phyloP scores from a whole-genome alignment of 2,329 filamentous ascomycete genomes.

The Cytospora mali region DNA sequence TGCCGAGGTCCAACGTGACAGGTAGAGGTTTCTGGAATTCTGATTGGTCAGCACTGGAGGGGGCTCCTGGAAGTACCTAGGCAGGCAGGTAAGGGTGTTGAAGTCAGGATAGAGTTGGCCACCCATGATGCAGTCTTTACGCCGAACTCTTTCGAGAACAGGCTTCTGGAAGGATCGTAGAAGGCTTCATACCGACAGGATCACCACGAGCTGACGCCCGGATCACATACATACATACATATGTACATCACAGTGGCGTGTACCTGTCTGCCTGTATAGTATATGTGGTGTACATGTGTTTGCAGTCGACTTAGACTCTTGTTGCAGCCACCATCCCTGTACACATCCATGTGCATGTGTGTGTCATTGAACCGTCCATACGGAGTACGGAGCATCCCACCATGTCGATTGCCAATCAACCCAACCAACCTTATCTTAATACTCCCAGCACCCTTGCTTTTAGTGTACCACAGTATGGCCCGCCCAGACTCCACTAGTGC shows the following conservation, averaged over 20 bases:
- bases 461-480: not conserved
- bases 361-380: too few relatives aligned
- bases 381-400: not conserved
- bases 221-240: not conserved
- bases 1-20: not conserved
- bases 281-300: not conserved
- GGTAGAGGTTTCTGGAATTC: too few relatives aligned
- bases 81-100: not conserved
- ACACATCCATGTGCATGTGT: too few relatives aligned
- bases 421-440: not conserved
- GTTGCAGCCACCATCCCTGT: too few relatives aligned
- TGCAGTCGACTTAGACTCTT: not conserved
- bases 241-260: too few relatives aligned
- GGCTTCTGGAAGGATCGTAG: not conserved
- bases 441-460: conserved; percentile 3
- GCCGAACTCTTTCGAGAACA: not conserved
- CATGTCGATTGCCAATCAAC: conserved; percentile 4
- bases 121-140: not conserved
- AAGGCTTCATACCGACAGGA: not conserved
- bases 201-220: not conserved
- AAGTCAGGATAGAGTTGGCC: not conserved
- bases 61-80: not conserved
- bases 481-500: not conserved
- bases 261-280: not conserved
- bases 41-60: too few relatives aligned